Evolutionary conservation across 257 asterid species (phyloP), one percentile per base, ranked within the genome.

Genomic region (Mentha longifolia): DNA sequence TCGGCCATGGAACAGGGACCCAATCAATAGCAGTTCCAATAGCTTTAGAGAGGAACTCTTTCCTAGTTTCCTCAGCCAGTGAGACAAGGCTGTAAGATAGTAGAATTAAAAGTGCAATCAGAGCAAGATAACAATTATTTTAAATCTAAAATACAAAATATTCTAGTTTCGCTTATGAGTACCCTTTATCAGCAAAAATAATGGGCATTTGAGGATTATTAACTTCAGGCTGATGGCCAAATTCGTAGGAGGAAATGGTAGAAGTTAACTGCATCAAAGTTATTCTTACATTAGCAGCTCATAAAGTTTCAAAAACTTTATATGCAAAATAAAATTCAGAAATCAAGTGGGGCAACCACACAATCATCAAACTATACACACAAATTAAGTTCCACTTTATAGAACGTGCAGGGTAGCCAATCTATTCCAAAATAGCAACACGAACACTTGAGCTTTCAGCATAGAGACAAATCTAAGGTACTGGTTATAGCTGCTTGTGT

Each of bases 31-130:
- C 80, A 70, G 72, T 73, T 75, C 85, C 89, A 19, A 43, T 66
- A 35, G 81, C 86, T 75, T 85, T 79, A 17, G 80, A 43, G 72
- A 82, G 78, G 69, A 85, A 85, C 76, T 85, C 89, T 15, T 62
- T 62, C 81, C 25, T 76, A 25, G 74, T 72, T 73, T 82, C 83
- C 69, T 74, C 87, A 28, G 85, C 89, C 76, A 79, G 68, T 51
- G 58, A 14, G 64, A 74, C 61, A 62, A 85, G 81, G 61, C 89
- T 84, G 62, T 61, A 68, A 59, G 61, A 61, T 25, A 15, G 19
- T 31, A 69, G 22, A 58, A 49, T 37, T 31, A 14, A 61, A 70
- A 37, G 28, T 54, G 63, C 51, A 59, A 74, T 71, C 74, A 76
- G 76, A 16, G 4, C 22, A 58, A 49, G 37, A 50, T 62, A 37